Evolutionary conservation across 2,329 filamentous ascomycete species (phyloP), one percentile per base, ranked within the genome.

Genomic region (Phyllosticta citriasiana): DNA sequence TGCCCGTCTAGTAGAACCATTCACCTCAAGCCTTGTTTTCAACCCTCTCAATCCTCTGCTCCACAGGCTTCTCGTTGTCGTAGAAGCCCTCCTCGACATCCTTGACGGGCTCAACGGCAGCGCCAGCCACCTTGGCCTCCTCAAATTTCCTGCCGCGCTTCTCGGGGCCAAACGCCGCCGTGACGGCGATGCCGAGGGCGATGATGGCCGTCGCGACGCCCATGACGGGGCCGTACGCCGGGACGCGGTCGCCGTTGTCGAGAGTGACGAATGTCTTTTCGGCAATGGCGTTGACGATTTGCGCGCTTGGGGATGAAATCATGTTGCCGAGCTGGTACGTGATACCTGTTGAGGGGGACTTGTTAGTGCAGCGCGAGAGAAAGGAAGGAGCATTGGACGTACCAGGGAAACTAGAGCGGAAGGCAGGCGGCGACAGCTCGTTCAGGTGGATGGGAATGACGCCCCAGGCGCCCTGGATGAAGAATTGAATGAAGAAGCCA

Each of bases 321-420:
- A 89, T 86, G 77, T 89, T 90, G 6, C 87, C 88, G 8, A 90
- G 74, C 76, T 91, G 88, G 72, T 90, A 90, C 0, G 85, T 85
- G 57, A 88, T 80, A 53, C 87, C 59, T 61, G 8, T 35, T 14
- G 22, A 84, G 0, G 83, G 81, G 83, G 81, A 66, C n/a, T 8
- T 33, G 33, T 30, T 50, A 40, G 87, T 3, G 16, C 14, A 14
- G 9, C 14, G 2, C 26, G 12, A 19, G 51, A 56, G 19, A 50
- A 33, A 22, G 47, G 8, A 33, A 27, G 8, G 25, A 3, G 2
- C 2, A 19, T 85, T 2, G 22, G 12, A 26, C 59, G 35, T 57
- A 61, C 59, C 88, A 0, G 86, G 84, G 70, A 90, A 88, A 1
- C 82, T 85, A 0, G 86, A 87, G 33, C 87, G 81, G 79, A 87